These are phyloP conservation scores for Xylaria sp. DNA, from an alignment of 2,329 filamentous ascomycete species.

Conservation along the genomic window DNA sequence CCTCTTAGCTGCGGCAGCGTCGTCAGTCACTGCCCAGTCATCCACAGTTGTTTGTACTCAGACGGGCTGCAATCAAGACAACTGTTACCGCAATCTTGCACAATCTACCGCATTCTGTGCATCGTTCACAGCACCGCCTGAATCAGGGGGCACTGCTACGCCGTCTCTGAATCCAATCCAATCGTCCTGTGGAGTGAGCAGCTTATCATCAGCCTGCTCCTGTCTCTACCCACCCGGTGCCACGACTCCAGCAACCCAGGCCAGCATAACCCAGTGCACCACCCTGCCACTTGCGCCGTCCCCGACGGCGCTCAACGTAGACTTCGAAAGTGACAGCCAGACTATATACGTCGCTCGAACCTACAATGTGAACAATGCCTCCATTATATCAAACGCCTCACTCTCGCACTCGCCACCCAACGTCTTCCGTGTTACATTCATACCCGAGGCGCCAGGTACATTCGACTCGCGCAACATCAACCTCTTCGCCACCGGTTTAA, in stretches of 20 bases:
- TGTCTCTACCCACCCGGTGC: slow-evolving; percentile 33
- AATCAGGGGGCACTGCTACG: slow-evolving; percentile 21
- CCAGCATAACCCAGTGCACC: slow-evolving; percentile 33
- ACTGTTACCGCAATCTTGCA: slow-evolving; percentile 31
- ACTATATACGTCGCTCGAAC: slow-evolving; percentile 21
- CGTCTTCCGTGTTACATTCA: slow-evolving; percentile 31
- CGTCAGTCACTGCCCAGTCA: slow-evolving; percentile 19
- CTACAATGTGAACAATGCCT: slow-evolving; percentile 30
- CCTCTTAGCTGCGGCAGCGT: slow-evolving; percentile 11
- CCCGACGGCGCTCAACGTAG: slow-evolving; percentile 12
- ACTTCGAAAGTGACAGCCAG: slow-evolving; percentile 26
- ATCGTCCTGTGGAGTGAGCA: slow-evolving; percentile 25
- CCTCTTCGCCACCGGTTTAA: slow-evolving; percentile 28
- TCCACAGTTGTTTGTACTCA: slow-evolving; percentile 30
- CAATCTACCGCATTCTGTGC: slow-evolving; percentile 31
- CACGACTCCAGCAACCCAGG: slow-evolving; percentile 25
- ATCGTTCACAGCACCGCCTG: slow-evolving; percentile 28
- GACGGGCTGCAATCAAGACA: slow-evolving; percentile 31
- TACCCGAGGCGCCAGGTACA: slow-evolving; percentile 20
- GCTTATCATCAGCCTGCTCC: slow-evolving; percentile 29
- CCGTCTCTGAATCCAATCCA: slow-evolving; percentile 22
- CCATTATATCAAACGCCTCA: slow-evolving; percentile 22
- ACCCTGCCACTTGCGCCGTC: slow-evolving; percentile 28
- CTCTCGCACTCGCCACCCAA: slow-evolving; percentile 29
- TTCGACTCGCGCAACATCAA: slow-evolving; percentile 25